Evolutionary conservation across 805 yeast species (phyloP).

Genomic region (Yarrowia sp.): DNA sequence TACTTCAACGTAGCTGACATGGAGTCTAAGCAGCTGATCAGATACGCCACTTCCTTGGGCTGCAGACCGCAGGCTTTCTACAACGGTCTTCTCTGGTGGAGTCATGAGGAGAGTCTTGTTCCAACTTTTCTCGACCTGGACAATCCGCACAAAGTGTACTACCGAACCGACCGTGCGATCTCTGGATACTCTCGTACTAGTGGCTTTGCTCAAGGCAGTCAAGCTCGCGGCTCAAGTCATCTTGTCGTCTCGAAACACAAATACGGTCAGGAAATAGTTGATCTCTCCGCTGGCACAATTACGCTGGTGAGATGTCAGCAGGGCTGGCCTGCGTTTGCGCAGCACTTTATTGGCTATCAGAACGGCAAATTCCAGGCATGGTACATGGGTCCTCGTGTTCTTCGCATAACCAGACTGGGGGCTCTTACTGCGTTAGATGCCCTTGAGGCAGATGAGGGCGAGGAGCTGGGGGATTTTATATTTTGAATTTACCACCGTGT

Average conservation of each 20-base stretch:
- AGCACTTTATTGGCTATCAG: not conserved
- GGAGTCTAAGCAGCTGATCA: not conserved
- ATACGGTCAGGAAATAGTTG: not conserved
- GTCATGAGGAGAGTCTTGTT: not conserved
- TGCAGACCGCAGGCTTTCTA: not conserved
- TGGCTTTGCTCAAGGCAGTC: not conserved
- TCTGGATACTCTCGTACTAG: not conserved
- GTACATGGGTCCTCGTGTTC: no score
- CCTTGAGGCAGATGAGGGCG: no score
- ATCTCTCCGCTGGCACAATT: not conserved
- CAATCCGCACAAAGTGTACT: not conserved
- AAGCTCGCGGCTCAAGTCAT: not conserved
- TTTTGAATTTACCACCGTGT: no score
- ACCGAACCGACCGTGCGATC: not conserved
- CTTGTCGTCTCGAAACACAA: not conserved
- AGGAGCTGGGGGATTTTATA: no score
- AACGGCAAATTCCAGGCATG: not conserved
- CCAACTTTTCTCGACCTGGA: not conserved
- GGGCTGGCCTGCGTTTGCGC: not conserved
- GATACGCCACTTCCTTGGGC: not conserved
- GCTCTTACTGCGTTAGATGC: no score
- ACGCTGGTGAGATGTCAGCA: not conserved
- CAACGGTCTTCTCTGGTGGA: not conserved
- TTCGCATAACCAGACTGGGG: no score
- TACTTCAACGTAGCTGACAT: not conserved